phyloP scores from a whole-genome alignment of 2,329 filamentous ascomycete genomes.

The Graphiopsis chlorocephala region DNA sequence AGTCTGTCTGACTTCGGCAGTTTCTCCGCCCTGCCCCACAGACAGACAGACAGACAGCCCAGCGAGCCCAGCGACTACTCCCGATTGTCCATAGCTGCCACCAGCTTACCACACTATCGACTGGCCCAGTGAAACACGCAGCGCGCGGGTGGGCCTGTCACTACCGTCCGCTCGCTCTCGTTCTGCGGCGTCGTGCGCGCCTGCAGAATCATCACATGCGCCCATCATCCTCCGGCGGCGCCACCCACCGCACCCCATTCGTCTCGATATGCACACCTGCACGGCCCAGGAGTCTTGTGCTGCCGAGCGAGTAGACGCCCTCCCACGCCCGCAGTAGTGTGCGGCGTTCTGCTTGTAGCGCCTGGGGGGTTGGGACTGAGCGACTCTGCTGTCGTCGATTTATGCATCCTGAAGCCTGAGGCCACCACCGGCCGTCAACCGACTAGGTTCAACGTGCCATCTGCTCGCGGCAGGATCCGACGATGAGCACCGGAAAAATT shows the following conservation, averaged over 20 bases:
- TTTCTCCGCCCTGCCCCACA: not conserved
- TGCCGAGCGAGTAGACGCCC: constrained; percentile 2
- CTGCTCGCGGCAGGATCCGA: not conserved
- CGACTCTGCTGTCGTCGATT: not conserved
- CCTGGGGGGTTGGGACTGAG: not conserved
- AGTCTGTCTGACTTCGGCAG: not conserved
- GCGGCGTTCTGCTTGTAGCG: not conserved
- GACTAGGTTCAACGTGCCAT: not conserved
- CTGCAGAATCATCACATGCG: constrained; percentile 8
- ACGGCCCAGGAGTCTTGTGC: constrained; percentile 7
- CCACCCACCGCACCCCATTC: not conserved
- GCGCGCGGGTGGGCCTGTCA: not conserved
- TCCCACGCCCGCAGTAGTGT: not conserved
- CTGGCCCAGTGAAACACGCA: not conserved
- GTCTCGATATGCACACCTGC: not conserved
- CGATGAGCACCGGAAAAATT: not conserved
- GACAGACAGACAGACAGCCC: too few species aligned
- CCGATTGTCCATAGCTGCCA: not conserved
- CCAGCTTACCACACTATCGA: not conserved
- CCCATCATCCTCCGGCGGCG: not conserved
- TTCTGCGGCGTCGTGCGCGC: not conserved
- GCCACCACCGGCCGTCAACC: not conserved
- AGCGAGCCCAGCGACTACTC: not conserved
- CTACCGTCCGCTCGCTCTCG: not conserved
- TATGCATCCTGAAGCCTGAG: not conserved